Percentiles rank a stretch among this genome's conserved stretches.
Conservation (phyloP, 129 eudicot species). For the Silybum marianum region DNA sequence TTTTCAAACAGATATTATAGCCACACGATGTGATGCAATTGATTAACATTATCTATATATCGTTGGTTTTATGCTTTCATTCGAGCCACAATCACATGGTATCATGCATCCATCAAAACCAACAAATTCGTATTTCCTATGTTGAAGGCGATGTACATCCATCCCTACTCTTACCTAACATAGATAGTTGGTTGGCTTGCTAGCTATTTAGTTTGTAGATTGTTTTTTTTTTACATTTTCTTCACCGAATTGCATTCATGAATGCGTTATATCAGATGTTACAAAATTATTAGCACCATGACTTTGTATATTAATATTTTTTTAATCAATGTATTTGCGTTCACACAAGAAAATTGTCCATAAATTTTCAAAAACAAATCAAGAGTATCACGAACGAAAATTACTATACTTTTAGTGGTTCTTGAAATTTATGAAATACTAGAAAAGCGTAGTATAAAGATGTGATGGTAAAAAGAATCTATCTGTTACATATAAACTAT, state of each 20-base stretch:
- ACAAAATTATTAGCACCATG: not conserved
- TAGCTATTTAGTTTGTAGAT: not conserved
- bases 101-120: constrained; percentile 10
- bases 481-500: not conserved
- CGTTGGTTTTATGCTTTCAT: not conserved
- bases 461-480: not conserved
- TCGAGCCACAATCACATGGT: constrained; percentile 18
- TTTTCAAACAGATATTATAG: not conserved
- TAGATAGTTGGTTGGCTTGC: constrained; percentile 2
- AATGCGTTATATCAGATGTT: not conserved
- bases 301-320: not conserved
- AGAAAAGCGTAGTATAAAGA: not conserved
- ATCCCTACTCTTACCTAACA: not conserved
- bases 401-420: not conserved
- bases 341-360: not conserved
- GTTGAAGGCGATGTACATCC: constrained; percentile 7
- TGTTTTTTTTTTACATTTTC: not conserved
- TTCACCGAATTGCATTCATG: not conserved
- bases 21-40: not conserved
- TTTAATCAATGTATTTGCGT: not conserved
- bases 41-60: not conserved
- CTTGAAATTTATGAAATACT: constrained; percentile 2
- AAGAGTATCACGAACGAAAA: not conserved
- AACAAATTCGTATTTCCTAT: constrained; percentile 3
- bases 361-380: not conserved